Percentiles rank a stretch among this genome's conserved stretches.
Conservation (phyloP, 2,329 filamentous ascomycete species). For the Fusarium ramigenum region DNA sequence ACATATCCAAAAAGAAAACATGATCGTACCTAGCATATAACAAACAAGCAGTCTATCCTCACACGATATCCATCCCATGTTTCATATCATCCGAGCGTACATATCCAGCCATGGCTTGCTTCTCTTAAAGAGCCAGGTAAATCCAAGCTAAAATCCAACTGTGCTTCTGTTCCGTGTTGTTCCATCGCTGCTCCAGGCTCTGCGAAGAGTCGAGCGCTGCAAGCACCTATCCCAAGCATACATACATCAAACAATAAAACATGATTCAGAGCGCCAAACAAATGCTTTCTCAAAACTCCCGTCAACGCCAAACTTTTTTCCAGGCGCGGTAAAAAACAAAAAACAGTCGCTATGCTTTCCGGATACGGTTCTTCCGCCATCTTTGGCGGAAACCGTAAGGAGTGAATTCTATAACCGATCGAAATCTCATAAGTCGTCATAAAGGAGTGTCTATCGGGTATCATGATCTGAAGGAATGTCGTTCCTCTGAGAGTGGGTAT, state of each 20-base stretch:
- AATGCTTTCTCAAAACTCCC: slow-evolving; percentile 39
- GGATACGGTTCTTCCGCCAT: slow-evolving; percentile 51
- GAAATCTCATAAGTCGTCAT: slow-evolving; percentile 49
- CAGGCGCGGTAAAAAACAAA: slow-evolving; percentile 39
- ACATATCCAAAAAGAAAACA: not conserved
- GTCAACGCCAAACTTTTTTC: slow-evolving; percentile 43
- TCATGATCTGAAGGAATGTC: slow-evolving; percentile 47
- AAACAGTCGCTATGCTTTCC: slow-evolving; percentile 66
- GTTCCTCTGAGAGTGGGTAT: slow-evolving; percentile 37
- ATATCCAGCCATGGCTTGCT: slow-evolving; percentile 13
- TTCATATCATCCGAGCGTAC: slow-evolving; percentile 12
- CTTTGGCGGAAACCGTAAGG: slow-evolving; percentile 54
- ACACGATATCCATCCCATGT: slow-evolving; percentile 18
- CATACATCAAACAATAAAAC: slow-evolving; percentile 21
- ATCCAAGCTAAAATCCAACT: slow-evolving; percentile 11
- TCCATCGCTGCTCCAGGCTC: slow-evolving; percentile 29
- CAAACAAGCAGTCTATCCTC: slow-evolving; percentile 30
- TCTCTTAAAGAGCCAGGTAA: slow-evolving; percentile 6
- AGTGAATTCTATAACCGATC: slow-evolving; percentile 55
- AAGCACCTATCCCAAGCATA: slow-evolving; percentile 21
- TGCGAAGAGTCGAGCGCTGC: slow-evolving; percentile 25
- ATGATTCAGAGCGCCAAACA: slow-evolving; percentile 37
- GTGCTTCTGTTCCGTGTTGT: slow-evolving; percentile 34
- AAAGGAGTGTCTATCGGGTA: slow-evolving; percentile 51
- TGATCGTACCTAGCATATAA: slow-evolving; percentile 3